phyloP scores from a whole-genome alignment of 2,329 filamentous ascomycete species.

The Fusarium sp. region DNA sequence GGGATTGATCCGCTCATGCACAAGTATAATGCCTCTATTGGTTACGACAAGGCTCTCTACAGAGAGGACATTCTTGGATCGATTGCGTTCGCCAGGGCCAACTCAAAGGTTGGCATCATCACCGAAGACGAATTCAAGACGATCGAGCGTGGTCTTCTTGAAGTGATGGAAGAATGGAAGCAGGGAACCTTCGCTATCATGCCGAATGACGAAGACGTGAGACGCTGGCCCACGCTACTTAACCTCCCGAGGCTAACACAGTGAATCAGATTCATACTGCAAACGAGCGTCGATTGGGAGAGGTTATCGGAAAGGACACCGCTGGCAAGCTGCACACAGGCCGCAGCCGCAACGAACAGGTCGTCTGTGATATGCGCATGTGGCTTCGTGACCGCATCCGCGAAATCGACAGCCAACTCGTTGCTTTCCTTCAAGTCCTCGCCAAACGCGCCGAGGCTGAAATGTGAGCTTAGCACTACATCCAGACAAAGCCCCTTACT shows the following conservation, averaged over 20 bases:
- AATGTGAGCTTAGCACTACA: constrained; percentile 5
- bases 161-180: constrained; percentile 68
- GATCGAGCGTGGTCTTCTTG: constrained; percentile 78
- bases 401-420: constrained; percentile 75
- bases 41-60: constrained; percentile 67
- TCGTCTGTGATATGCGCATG: constrained; percentile 89
- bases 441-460: constrained; percentile 68
- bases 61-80: constrained; percentile 84
- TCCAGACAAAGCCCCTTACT: too few relatives aligned
- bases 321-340: constrained; percentile 92
- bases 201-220: constrained; percentile 65
- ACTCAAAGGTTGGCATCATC: constrained; percentile 80
- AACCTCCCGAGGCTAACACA: neutral
- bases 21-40: too few relatives aligned
- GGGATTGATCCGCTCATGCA: too few relatives aligned
- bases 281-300: constrained; percentile 79
- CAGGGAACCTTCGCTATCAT: constrained; percentile 64
- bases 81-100: constrained; percentile 86
- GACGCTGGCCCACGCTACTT: constrained; percentile 1
- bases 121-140: constrained; percentile 77
- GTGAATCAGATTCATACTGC: constrained; percentile 68
- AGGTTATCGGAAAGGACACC: constrained; percentile 87
- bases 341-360: constrained; percentile 89
- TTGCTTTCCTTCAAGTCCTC: constrained; percentile 77
- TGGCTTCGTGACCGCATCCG: constrained; percentile 84